Conservation (phyloP, 1,284 basidiomycete species). For the Naganishia sp. region DNA sequence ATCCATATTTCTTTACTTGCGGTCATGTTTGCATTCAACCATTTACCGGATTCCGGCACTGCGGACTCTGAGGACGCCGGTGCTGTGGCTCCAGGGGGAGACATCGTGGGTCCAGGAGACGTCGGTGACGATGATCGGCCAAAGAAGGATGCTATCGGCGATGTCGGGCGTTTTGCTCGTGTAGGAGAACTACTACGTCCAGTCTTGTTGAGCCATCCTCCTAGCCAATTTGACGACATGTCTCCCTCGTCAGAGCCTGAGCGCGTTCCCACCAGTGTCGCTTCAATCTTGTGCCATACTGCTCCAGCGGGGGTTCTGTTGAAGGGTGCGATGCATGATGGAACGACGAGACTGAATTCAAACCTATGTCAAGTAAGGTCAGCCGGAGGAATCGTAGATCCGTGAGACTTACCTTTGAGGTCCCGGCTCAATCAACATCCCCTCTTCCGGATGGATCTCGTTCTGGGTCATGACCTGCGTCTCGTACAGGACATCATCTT, state of each 20-base stretch:
- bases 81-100: background rate
- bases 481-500: constrained; percentile 30
- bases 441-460: constrained; percentile 16
- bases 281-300: constrained; percentile 31
- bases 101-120: background rate
- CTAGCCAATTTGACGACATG: constrained; percentile 4
- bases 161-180: constrained; percentile 3
- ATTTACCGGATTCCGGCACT: background rate
- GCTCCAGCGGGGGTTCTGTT: constrained; percentile 31
- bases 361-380: constrained; percentile 14
- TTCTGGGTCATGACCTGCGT: constrained; percentile 18
- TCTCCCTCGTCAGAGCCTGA: background rate
- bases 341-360: constrained; percentile 33
- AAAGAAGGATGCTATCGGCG: constrained; percentile 24
- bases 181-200: constrained; percentile 14
- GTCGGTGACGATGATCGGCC: constrained; percentile 18
- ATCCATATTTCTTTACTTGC: constrained; percentile 32
- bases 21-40: constrained; percentile 29
- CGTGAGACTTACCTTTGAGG: constrained; percentile 18
- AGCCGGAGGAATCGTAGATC: background rate
- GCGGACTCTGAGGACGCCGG: background rate
- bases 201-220: constrained; percentile 23
- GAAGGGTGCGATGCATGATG: constrained; percentile 21
- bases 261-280: constrained; percentile 27
- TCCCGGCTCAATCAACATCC: constrained; percentile 28